Evolutionary conservation across 2,329 filamentous ascomycete genomes (phyloP), one percentile per base, ranked within the genome.

Genomic region (Corinectria fuckeliana): DNA sequence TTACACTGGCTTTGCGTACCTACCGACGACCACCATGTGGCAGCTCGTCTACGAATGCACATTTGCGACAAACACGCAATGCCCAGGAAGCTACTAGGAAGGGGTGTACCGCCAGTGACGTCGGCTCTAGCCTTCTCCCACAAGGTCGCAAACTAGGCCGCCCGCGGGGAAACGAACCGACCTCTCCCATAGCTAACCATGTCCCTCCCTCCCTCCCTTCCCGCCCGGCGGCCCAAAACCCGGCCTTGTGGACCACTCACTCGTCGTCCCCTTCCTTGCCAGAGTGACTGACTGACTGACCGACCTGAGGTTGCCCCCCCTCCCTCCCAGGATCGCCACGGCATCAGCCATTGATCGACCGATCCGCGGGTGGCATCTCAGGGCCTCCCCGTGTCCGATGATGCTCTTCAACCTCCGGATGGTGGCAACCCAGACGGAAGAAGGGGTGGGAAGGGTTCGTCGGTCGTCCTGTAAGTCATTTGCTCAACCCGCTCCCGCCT

Each of bases 141-240:
- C 9, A 13, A 30, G n/a, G 8, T 13, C 25, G 5, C 41, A 23
- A 4, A 3, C 39, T 10, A 42, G 20, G 21, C 20, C 13, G 13
- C 7, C 23, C 14, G 14, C 8, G 42, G 42, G 42, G 38, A 13
- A 10, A 26, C 23, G 41, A 45, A 45, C 25, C n/a, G n/a, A 14
- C 44, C 38, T 25, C 25, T 18, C 34, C 34, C 23, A 18, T 36
- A n/a, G n/a, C 26, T 30, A 32, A 16, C 41, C 30, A 13, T 18
- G 41, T 18, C 48, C 55, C 18, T 50, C 41, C 16, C 36, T 13
- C 20, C 11, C 45, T 36, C 34, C 48, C 25, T n/a, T n/a, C n/a
- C n/a, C n/a, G n/a, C 48, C 45, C 34, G 64, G 55, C 65, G 65
- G 58, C 68, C 68, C 59, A 68, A 67, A 61, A 63, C 41, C 49